Conservation (phyloP, 495 filamentous ascomycete genomes). For the Mytilinidion resinicola region DNA sequence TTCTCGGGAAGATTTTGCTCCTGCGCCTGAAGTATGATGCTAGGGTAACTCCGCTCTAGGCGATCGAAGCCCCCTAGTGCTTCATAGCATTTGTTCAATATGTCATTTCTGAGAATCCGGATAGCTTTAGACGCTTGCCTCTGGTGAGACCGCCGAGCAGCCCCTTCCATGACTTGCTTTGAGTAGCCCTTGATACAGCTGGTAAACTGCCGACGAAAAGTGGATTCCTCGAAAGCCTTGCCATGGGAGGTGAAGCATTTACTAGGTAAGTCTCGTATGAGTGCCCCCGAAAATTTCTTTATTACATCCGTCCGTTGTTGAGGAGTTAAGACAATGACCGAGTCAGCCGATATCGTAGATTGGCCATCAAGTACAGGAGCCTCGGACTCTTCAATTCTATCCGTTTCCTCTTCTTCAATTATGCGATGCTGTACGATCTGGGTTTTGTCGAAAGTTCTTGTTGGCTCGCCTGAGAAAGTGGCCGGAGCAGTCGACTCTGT, state of each 20-base stretch:
- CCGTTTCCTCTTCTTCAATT: neutral
- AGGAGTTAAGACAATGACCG: neutral
- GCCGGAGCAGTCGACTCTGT: no score
- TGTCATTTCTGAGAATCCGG: neutral
- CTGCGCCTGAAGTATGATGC: neutral
- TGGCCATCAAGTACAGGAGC: neutral
- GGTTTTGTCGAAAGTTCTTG: no score
- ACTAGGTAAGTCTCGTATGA: neutral
- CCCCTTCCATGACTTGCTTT: neutral
- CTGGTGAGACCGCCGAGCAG: neutral
- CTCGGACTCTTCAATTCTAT: neutral
- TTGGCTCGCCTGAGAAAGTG: no score
- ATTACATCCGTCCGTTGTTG: neutral
- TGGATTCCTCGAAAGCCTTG: neutral
- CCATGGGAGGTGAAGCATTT: neutral
- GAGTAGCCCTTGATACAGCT: neutral
- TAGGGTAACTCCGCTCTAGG: neutral
- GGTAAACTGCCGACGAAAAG: neutral
- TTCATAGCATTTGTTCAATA: neutral
- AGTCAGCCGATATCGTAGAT: neutral
- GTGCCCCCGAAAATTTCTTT: neutral
- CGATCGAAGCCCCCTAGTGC: neutral
- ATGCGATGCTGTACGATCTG: neutral
- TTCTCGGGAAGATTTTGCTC: neutral
- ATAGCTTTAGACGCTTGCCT: conserved; percentile 1